Evolutionary conservation across 768 basidiomycete species (phyloP).

Genomic region (Sutorius australiensis): DNA sequence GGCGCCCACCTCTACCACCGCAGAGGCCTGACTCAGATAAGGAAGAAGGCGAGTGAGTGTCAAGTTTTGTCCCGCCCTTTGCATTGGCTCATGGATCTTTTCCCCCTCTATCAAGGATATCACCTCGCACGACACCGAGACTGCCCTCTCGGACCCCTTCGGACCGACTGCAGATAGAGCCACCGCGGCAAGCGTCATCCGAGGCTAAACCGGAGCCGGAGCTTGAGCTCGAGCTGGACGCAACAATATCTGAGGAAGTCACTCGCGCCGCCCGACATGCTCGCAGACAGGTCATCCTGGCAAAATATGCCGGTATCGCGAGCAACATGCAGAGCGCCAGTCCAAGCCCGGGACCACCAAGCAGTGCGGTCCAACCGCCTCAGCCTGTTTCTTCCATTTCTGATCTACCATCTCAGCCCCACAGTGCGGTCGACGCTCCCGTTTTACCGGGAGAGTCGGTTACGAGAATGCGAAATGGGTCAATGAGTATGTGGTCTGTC

Average conservation of each 20-base stretch:
- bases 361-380: slow-evolving; percentile 76
- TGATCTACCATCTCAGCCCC: slow-evolving; percentile 58
- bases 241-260: slow-evolving; percentile 50
- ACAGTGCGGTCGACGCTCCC: slow-evolving; percentile 40
- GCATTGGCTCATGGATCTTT: slow-evolving; percentile 10
- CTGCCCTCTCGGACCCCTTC: slow-evolving; percentile 26
- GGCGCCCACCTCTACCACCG: slow-evolving; percentile 17
- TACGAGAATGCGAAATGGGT: slow-evolving; percentile 16
- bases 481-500: slow-evolving; percentile 16
- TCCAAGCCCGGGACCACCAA: slow-evolving; percentile 59
- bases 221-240: slow-evolving; percentile 55
- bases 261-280: slow-evolving; percentile 66
- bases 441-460: slow-evolving; percentile 13
- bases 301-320: slow-evolving; percentile 59
- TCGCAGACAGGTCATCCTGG: slow-evolving; percentile 70
- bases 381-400: slow-evolving; percentile 53
- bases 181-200: slow-evolving; percentile 6
- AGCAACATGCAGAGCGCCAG: slow-evolving; percentile 44
- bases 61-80: slow-evolving; percentile 2
- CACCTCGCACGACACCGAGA: slow-evolving; percentile 45
- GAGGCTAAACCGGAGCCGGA: slow-evolving; percentile 35
- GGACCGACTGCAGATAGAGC: slow-evolving; percentile 17
- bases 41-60: slow-evolving; percentile 93
- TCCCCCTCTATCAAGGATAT: slow-evolving; percentile 47
- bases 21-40: slow-evolving; percentile 53